Evolutionary conservation across 1,284 basidiomycete genomes (phyloP).

Genomic region (Cerioporus squamosus): DNA sequence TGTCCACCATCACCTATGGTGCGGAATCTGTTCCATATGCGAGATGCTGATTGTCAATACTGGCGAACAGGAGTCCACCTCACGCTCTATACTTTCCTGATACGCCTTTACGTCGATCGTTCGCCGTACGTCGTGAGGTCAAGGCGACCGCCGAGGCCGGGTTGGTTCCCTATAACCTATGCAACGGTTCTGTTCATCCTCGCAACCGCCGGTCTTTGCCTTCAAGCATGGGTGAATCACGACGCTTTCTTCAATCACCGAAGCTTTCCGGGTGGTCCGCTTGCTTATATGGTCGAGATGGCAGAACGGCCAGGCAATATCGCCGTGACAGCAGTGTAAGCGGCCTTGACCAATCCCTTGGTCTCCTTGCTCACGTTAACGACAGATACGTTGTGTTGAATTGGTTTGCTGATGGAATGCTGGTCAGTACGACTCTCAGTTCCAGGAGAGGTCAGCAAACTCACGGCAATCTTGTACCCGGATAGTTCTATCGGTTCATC

Average conservation of each 20-base stretch:
- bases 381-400: constrained; percentile 38
- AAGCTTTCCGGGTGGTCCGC: constrained; percentile 25
- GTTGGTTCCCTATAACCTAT: constrained; percentile 23
- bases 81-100: constrained; percentile 18
- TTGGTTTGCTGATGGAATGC: constrained; percentile 37
- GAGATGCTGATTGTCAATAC: too few relatives aligned
- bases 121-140: background rate
- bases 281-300: constrained; percentile 27
- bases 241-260: constrained; percentile 27
- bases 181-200: constrained; percentile 23
- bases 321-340: constrained; percentile 33
- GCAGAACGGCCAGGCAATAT: constrained; percentile 23
- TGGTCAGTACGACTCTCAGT: constrained; percentile 27
- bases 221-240: constrained; percentile 32
- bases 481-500: constrained; percentile 34
- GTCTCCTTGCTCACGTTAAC: background rate
- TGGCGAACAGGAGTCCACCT: constrained; percentile 27
- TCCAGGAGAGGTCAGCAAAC: background rate
- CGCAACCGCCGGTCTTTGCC: constrained; percentile 27
- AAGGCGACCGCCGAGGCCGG: background rate
- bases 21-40: constrained; percentile 11
- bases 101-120: constrained; percentile 5
- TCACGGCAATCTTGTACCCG: too few relatives aligned
- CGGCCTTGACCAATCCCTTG: background rate
- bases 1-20: constrained; percentile 33